Evolutionary conservation across 2,329 filamentous ascomycete species (phyloP).

Genomic region (Pseudonectria foliicola): DNA sequence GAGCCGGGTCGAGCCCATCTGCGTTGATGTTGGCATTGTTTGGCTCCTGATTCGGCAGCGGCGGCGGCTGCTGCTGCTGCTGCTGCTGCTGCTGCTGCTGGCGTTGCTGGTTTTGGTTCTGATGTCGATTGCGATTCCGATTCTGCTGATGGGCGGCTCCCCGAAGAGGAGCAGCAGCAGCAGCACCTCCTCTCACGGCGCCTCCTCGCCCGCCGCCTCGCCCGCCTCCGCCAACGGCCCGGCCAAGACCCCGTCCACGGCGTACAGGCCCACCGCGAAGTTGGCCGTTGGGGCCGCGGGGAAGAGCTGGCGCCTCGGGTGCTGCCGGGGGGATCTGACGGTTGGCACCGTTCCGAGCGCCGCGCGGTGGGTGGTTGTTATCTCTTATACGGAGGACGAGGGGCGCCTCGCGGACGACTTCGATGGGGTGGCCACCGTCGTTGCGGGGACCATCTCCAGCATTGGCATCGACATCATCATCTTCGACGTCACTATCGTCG

Average conservation of each 20-base stretch:
- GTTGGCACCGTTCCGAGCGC: conserved; percentile 16
- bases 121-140: no score
- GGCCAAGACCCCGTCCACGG: no score
- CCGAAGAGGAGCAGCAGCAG: no score
- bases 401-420: conserved; percentile 49
- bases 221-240: no score
- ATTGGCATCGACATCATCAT: conserved; percentile 13
- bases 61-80: conserved; percentile 8
- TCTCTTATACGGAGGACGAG: conserved; percentile 48
- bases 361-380: conserved; percentile 26
- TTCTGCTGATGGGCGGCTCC: conserved; percentile 16
- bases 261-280: no score
- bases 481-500: conserved; percentile 21
- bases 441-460: conserved; percentile 20
- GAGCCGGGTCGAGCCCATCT: conserved; percentile 35
- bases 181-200: conserved; percentile 23
- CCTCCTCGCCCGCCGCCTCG: conserved; percentile 21
- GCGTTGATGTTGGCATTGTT: conserved; percentile 8
- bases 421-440: conserved; percentile 27
- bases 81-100: conserved; percentile 5
- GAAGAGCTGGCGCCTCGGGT: conserved; percentile 22
- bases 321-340: conserved; percentile 22
- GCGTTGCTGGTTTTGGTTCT: conserved; percentile 16
- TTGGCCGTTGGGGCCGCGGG: conserved; percentile 17
- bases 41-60: conserved; percentile 17